phyloP scores from a whole-genome alignment of 345 rosid species.

The Boechera retrofracta region DNA sequence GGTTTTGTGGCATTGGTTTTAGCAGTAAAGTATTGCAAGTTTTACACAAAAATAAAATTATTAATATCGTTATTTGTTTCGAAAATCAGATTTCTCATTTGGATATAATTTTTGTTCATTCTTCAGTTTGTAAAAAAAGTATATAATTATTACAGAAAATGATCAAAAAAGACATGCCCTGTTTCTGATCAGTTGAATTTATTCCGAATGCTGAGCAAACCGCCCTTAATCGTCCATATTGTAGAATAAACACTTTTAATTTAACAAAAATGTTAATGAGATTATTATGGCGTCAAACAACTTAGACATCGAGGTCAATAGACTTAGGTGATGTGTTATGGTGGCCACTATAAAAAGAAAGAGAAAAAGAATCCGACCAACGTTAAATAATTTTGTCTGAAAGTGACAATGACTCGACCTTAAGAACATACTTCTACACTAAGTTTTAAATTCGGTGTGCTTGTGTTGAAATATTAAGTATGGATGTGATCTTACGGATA shows the following conservation, averaged over 20 bases:
- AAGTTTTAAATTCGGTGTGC: constrained; percentile 41
- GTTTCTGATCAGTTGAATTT: not conserved
- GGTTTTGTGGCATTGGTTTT: not conserved
- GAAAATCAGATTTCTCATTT: not conserved
- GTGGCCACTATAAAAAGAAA: constrained; percentile 35
- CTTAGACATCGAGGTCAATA: constrained; percentile 25
- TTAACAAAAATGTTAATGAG: not conserved
- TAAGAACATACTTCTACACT: constrained; percentile 41
- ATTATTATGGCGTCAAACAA: constrained; percentile 18
- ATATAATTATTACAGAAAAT: not conserved
- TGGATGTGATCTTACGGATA: constrained; percentile 36
- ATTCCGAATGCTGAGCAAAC: not conserved
- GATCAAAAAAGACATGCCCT: not conserved
- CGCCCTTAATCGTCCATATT: not conserved
- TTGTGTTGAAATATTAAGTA: constrained; percentile 28
- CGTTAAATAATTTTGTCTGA: constrained; percentile 38
- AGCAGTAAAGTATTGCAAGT: not conserved
- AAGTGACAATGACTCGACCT: constrained; percentile 45
- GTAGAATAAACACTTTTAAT: not conserved
- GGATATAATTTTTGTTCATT: not conserved
- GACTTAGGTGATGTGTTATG: constrained; percentile 28
- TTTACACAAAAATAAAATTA: not conserved
- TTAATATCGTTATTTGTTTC: not conserved
- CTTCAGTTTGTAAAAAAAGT: not conserved
- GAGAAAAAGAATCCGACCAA: constrained; percentile 41